A percentile compares a stretch with the other conserved stretches of the same genome.
phyloP scores from a whole-genome alignment of 164 flowering plant species.

The Dillenia turbinata region DNA sequence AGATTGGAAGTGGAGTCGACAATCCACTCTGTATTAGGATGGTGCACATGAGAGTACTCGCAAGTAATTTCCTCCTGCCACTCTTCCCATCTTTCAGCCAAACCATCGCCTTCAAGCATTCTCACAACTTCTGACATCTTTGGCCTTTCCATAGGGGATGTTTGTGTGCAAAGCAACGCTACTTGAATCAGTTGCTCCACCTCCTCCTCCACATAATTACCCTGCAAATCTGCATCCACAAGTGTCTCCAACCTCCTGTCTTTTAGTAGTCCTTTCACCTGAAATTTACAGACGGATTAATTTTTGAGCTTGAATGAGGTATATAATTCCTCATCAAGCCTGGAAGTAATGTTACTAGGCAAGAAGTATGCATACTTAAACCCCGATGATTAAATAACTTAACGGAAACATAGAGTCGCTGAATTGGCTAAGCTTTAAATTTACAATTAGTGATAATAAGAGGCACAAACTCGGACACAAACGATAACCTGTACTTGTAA shows the following conservation, averaged over 20 bases:
- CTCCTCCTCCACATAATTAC: constrained; percentile 27
- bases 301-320: no score
- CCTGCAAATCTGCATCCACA: constrained; percentile 37
- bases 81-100: constrained; percentile 50
- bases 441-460: no score
- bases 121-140: constrained; percentile 51
- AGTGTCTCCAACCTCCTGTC: constrained; percentile 35
- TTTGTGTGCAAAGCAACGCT: constrained; percentile 44
- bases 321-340: no score
- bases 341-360: no score
- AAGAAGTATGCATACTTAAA: no score
- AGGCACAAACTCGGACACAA: no score
- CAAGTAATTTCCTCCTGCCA: constrained; percentile 40
- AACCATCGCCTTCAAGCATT: constrained; percentile 54
- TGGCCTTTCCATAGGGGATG: constrained; percentile 36
- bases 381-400: no score
- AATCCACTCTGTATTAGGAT: constrained; percentile 14
- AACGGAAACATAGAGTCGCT: no score
- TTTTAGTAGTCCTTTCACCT: constrained; percentile 46
- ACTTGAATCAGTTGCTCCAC: constrained; percentile 48
- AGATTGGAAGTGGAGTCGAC: constrained; percentile 27
- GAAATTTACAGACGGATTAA: not conserved
- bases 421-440: no score
- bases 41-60: constrained; percentile 15
- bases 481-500: no score